Percentiles rank a stretch among this genome's conserved stretches.
These are phyloP conservation scores for Kwoniella dendrophila DNA, from an alignment of 768 basidiomycete genomes.

Conservation along the genomic window DNA sequence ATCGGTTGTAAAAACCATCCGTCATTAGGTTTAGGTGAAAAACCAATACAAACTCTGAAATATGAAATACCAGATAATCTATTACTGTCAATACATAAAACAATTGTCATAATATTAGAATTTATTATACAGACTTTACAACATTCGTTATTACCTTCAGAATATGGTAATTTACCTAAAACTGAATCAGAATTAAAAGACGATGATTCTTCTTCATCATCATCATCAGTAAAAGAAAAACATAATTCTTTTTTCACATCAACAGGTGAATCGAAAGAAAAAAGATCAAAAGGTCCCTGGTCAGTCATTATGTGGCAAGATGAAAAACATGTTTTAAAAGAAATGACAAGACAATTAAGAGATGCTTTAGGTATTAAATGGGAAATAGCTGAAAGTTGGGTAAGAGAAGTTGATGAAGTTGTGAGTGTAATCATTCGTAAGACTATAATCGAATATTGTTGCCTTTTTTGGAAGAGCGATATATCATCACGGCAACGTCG, in stretches of 20 bases:
- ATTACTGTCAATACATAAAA: constrained; percentile 66
- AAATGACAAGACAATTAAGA: constrained; percentile 63
- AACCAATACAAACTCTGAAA: constrained; percentile 59
- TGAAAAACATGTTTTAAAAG: constrained; percentile 91
- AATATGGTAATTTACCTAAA: constrained; percentile 30
- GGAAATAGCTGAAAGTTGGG: constrained; percentile 34
- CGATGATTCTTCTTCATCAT: background rate
- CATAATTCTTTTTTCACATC: too few species aligned
- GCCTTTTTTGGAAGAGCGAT: too few species aligned
- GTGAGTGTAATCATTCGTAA: constrained; percentile 39
- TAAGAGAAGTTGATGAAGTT: constrained; percentile 44
- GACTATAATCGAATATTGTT: too few species aligned
- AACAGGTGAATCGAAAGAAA: constrained; percentile 26
- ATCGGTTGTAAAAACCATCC: constrained; percentile 78
- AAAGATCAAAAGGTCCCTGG: constrained; percentile 39
- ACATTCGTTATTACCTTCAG: constrained; percentile 71
- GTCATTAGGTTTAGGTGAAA: constrained; percentile 53
- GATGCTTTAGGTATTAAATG: constrained; percentile 45
- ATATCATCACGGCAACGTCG: too few species aligned
- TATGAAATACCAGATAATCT: constrained; percentile 65
- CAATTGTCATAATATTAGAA: constrained; percentile 76
- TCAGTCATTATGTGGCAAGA: constrained; percentile 86
- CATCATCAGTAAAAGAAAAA: too few species aligned
- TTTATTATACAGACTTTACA: constrained; percentile 81
- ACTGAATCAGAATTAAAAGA: constrained; percentile 59